Evolutionary conservation across 441 rosid genomes (phyloP), one percentile per base, ranked within the genome.

Genomic region (Gossypium schwendimanii): DNA sequence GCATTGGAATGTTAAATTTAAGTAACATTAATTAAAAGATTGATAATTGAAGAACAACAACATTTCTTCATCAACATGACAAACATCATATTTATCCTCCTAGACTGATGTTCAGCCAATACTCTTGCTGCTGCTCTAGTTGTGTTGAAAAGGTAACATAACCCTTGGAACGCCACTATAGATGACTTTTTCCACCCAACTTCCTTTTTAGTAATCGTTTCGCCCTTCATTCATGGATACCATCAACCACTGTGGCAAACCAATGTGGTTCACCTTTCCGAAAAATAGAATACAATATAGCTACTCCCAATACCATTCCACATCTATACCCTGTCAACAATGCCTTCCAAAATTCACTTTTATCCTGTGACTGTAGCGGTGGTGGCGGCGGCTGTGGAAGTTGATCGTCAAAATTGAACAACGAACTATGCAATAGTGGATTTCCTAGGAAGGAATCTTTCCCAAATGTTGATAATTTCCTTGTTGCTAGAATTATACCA

Each of bases 391-490:
- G 54, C 4, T 6, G 55, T 12, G 2, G 54, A 21, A n/a, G 10
- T 24, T 10, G 20, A 47, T 26, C 2, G 4, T 15, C 24, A 41
- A 14, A 49, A 2, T n/a, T 79, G 75, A 84, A 85, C 44, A 71
- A 41, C 1, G 87, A 86, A 59, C 87, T 82, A 0, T 6, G 21
- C 82, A 94, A 80, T 31, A 72, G 74, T 6, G 98, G 98, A 79
- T 88, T 80, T 8, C 97, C 97, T 11, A 90, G 83, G 77, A 78
- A 94, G 15, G 96, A 90, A 0, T 84, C 88, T 73, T 84, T 68
- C 28, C 83, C 95, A 62, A 94, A 83, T 0, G 97, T 91, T 33
- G 87, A 77, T 52, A 94, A 63, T 74, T 91, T 97, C 63, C 98
- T 96, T 0, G 88, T 82, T 1, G 77, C 60, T 7, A 95, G 96